Conservation (phyloP, 441 rosid genomes). For the Erysimum cheiri region DNA sequence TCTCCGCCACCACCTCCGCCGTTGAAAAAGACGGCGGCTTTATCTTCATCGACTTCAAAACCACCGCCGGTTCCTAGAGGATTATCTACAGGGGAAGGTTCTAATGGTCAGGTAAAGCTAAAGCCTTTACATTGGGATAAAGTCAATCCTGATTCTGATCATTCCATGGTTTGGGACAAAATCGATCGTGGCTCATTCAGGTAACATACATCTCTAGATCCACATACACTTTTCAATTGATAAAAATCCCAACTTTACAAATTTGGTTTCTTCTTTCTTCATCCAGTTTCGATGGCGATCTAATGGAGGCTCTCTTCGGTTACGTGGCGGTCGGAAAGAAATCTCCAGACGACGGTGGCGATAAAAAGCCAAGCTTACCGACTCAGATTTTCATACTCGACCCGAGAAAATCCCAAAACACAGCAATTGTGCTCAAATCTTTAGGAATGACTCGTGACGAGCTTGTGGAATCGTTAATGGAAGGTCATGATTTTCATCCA, state of each 20-base stretch:
- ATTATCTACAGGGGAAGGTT: slow-evolving; percentile 35
- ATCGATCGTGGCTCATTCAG: slow-evolving; percentile 81
- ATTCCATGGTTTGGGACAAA: slow-evolving; percentile 97
- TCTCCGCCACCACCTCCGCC: slow-evolving; percentile 59
- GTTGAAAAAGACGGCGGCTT: slow-evolving; percentile 40
- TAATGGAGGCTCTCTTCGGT: slow-evolving; percentile 97
- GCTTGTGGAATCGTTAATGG: slow-evolving; percentile 58
- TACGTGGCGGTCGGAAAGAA: slow-evolving; percentile 67
- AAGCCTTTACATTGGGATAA: slow-evolving; percentile 98
- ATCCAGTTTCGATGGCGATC: slow-evolving; percentile 79
- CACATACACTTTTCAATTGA: neutral
- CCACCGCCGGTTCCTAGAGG: slow-evolving; percentile 50
- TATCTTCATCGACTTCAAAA: slow-evolving; percentile 41
- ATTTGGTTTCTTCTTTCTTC: neutral
- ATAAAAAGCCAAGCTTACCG: slow-evolving; percentile 40
- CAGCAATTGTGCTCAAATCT: slow-evolving; percentile 79
- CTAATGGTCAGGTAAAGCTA: slow-evolving; percentile 66
- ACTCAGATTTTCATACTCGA: slow-evolving; percentile 66
- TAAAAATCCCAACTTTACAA: neutral
- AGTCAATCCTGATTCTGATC: slow-evolving; percentile 64
- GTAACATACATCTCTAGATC: slow-evolving; percentile 47
- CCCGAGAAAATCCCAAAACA: slow-evolving; percentile 78
- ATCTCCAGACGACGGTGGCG: slow-evolving; percentile 48
- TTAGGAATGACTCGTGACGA: slow-evolving; percentile 60
- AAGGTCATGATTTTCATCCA: slow-evolving; percentile 61